Percentiles rank a stretch among this genome's conserved stretches.
phyloP scores from a whole-genome alignment of 129 eudicot species.

The Flaveria sonorensis region DNA sequence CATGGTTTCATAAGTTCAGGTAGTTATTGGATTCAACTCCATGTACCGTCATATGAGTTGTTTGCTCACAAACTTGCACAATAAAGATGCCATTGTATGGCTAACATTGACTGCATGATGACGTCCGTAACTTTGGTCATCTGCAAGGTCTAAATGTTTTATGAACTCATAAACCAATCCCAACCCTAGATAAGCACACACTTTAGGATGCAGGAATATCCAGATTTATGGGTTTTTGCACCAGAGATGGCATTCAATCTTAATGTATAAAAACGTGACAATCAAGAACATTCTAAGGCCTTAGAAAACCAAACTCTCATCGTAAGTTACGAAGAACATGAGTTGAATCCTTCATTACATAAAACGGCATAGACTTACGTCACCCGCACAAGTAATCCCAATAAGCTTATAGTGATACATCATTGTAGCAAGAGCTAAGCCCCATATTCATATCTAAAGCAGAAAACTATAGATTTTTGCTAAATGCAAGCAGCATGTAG shows the following conservation, averaged over 20 bases:
- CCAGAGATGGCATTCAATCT: background rate
- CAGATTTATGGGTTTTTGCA: background rate
- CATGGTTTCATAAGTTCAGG: background rate
- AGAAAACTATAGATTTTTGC: background rate
- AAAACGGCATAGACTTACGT: background rate
- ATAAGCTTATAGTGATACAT: background rate
- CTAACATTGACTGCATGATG: background rate
- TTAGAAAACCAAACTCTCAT: no score
- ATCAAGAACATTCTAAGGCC: background rate
- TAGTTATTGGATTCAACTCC: background rate
- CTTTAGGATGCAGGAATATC: background rate
- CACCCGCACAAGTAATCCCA: background rate
- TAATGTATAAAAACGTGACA: background rate
- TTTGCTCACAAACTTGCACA: background rate
- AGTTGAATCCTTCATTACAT: background rate
- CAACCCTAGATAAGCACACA: background rate
- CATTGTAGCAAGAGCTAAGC: background rate
- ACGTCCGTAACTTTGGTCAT: background rate
- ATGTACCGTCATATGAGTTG: background rate
- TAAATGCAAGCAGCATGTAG: background rate
- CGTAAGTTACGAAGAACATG: background rate
- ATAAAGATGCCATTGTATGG: background rate
- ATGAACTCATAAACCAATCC: background rate
- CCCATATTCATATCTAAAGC: background rate
- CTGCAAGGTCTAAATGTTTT: background rate